These are phyloP conservation scores for Exobasidium cylindrosporum DNA, from an alignment of 1,284 basidiomycete genomes.

Conservation along the genomic window DNA sequence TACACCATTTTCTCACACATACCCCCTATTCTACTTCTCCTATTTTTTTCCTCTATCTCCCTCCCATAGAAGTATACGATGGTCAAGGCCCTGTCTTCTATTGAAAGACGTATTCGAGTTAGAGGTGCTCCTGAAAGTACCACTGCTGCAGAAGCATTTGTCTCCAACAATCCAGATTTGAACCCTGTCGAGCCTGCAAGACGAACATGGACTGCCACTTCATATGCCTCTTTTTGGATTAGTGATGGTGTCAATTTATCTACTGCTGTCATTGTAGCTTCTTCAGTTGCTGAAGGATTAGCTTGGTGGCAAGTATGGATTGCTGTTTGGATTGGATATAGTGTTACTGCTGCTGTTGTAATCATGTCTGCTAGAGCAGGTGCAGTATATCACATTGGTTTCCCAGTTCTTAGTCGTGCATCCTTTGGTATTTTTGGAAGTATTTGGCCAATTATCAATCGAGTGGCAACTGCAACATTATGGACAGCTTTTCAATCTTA, in stretches of 20 bases:
- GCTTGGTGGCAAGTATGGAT: constrained; percentile 44
- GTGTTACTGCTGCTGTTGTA: constrained; percentile 69
- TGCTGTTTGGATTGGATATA: constrained; percentile 64
- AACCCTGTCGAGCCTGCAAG: constrained; percentile 35
- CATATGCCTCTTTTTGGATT: constrained; percentile 48
- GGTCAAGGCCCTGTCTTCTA: background rate
- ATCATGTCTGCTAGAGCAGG: constrained; percentile 76
- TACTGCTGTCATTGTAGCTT: constrained; percentile 35
- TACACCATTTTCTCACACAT: too few species aligned
- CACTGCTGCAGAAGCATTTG: constrained; percentile 11
- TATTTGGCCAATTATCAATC: constrained; percentile 72
- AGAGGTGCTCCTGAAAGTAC: background rate
- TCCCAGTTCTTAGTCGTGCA: constrained; percentile 71
- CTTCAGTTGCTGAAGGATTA: constrained; percentile 28
- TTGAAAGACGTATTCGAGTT: background rate
- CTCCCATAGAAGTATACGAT: background rate
- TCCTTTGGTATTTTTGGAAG: constrained; percentile 76
- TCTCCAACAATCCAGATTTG: constrained; percentile 38
- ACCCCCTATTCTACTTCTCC: background rate
- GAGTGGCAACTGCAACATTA: constrained; percentile 72
- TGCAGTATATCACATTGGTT: constrained; percentile 62
- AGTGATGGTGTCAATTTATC: constrained; percentile 45
- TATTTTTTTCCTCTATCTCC: background rate
- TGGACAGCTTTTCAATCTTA: constrained; percentile 48
- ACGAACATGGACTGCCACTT: constrained; percentile 34